phyloP scores from a whole-genome alignment of 306 rosid species.

The Cyclanthera cordifolia region DNA sequence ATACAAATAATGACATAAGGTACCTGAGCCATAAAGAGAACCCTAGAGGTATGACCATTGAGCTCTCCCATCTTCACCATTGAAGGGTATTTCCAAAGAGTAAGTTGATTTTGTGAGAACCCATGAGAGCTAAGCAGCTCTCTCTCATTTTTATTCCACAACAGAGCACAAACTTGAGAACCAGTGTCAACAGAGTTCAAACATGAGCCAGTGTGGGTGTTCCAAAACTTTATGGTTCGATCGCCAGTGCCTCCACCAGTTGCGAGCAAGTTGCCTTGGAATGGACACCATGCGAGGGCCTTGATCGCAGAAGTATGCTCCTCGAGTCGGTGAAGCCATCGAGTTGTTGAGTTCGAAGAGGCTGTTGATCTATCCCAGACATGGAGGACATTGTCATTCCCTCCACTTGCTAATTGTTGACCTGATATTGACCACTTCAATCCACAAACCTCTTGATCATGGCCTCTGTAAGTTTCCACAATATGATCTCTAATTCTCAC shows the following conservation, averaged over 20 bases:
- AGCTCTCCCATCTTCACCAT: conserved; percentile 73
- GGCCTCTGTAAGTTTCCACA: conserved; percentile 59
- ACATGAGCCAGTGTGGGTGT: conserved; percentile 66
- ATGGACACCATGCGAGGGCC: conserved; percentile 83
- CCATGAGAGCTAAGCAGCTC: conserved; percentile 87
- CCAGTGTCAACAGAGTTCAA: conserved; percentile 59
- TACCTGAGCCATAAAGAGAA: conserved; percentile 51
- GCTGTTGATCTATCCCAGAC: conserved; percentile 58
- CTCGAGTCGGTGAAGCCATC: conserved; percentile 59
- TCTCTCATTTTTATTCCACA: conserved; percentile 79
- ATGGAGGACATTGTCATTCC: conserved; percentile 57
- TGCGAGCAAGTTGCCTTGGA: conserved; percentile 54
- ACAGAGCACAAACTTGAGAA: conserved; percentile 60
- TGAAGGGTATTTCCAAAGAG: conserved; percentile 83
- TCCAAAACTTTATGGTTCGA: conserved; percentile 62
- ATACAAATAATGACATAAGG: no score
- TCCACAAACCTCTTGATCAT: conserved; percentile 62
- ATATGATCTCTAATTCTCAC: conserved; percentile 57
- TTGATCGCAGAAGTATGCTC: conserved; percentile 62
- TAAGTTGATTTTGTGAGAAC: conserved; percentile 49
- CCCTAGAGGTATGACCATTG: conserved; percentile 69
- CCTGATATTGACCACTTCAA: conserved; percentile 72
- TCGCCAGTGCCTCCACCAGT: conserved; percentile 49
- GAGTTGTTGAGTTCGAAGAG: conserved; percentile 42
- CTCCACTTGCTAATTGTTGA: conserved; percentile 65